Base-by-base conservation (phyloP, 371 early-diverging fungal species). In the Batkoa obscura region DNA sequence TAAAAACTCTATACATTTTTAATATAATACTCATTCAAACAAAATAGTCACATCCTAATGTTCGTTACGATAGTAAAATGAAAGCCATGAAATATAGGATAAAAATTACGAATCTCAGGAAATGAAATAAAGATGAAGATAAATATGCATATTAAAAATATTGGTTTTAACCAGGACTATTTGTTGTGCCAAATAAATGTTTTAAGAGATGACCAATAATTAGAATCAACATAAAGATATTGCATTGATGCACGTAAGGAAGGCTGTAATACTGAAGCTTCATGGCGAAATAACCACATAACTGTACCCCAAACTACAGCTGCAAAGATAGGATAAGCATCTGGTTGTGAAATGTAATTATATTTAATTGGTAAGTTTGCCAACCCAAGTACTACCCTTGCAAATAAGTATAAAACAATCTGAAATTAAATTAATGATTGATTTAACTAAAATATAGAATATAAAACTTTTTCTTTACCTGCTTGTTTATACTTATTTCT, bases 231-330 rank as follows among this genome's bases (percentile, higher is more conserved):
- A 67, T 90, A 90, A 39, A 90, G 76, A 62, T 93, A 94, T 60
- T 86, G 84, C 97, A 96, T 96, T 17, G 90, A 90, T 37, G 86
- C 76, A 69, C 84, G 84, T 54, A 96, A 74, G 13, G 90, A 88
- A 34, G 86, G 80, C 66, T 95, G 95, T 51, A 96, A 78, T n/a
- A 80, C 78, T 57, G 85, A 81, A 50, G 81, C 77, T 64, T 95
- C 84, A 60, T 88, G 79, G 57, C 84, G 71, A 77, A 94, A 95
- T 50, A 93, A 71, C 77, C 82, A 84, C 97, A 96, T 94, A 41
- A 95, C 94, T 45, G 78, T 63, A 3, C 94, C 97, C 97, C 97
- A 96, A 36, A 83, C 78, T n/a, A 94, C 62, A 30, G 94, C 88
- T 30, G 95, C 90, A 68, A 93, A 94, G 12, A 91, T 64, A 6